Evolutionary conservation across 2,329 filamentous ascomycete genomes (phyloP).

Genomic region (Trichoderma sp.): DNA sequence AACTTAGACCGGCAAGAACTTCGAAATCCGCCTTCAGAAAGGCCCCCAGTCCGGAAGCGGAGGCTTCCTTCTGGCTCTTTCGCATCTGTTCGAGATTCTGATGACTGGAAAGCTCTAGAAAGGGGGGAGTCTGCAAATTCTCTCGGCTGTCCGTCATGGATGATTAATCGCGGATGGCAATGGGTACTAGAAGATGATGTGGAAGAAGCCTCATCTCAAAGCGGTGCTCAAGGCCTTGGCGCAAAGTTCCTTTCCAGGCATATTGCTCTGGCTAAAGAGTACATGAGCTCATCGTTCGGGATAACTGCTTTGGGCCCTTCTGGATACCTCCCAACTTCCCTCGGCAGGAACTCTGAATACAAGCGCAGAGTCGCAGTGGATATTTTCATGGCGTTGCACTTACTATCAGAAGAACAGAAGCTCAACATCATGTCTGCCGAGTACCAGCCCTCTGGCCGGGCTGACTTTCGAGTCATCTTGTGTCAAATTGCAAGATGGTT

Average conservation of each 20-base stretch:
- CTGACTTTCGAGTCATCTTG: conserved; percentile 69
- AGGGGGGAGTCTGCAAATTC: conserved; percentile 50
- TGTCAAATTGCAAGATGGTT: conserved; percentile 84
- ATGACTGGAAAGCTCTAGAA: conserved; percentile 53
- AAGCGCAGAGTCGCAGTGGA: conserved; percentile 65
- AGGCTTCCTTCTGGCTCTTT: conserved; percentile 41
- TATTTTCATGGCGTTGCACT: conserved; percentile 75
- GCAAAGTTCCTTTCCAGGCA: conserved; percentile 53
- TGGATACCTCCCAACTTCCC: conserved; percentile 67
- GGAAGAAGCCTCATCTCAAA: conserved; percentile 34
- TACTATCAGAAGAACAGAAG: conserved; percentile 88
- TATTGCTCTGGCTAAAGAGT: conserved; percentile 64
- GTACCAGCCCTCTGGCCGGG: conserved; percentile 46
- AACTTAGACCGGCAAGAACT: conserved; percentile 52
- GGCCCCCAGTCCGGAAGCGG: conserved; percentile 36
- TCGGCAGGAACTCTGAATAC: conserved; percentile 53
- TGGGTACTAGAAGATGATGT: conserved; percentile 66
- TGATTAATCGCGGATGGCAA: conserved; percentile 66
- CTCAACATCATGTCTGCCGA: conserved; percentile 62
- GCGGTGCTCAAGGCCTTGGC: conserved; percentile 31
- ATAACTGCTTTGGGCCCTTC: conserved; percentile 52
- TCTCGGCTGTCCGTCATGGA: conserved; percentile 55
- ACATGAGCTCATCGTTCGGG: conserved; percentile 61
- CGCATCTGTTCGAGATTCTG: conserved; percentile 40
- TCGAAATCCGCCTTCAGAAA: conserved; percentile 32